Evolutionary conservation across 129 eudicot species (phyloP).

Genomic region (Oenanthe sinensis): DNA sequence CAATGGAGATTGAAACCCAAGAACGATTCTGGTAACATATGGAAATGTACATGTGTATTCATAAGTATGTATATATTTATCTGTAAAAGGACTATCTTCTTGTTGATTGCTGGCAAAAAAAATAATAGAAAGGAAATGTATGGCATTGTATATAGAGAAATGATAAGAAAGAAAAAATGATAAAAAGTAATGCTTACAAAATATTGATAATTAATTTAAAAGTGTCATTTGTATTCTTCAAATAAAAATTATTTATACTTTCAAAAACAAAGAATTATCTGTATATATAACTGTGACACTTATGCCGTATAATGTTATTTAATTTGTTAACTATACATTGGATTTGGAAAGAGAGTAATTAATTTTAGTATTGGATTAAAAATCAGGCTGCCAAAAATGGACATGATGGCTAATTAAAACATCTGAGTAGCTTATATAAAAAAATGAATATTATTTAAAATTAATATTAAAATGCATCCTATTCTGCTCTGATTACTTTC

Average conservation of each 20-base stretch:
- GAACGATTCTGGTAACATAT: background rate
- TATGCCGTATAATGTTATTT: background rate
- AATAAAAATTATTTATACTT: background rate
- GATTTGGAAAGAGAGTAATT: background rate
- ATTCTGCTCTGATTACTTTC: background rate
- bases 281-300: background rate
- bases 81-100: background rate
- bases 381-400: background rate
- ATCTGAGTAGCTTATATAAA: too few relatives aligned
- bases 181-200: background rate
- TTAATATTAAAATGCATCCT: background rate
- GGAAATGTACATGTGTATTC: background rate
- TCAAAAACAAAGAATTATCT: background rate
- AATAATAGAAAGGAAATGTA: background rate
- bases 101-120: background rate
- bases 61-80: background rate
- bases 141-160: background rate
- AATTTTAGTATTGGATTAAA: too few relatives aligned
- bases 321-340: background rate
- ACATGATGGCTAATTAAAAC: background rate
- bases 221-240: background rate
- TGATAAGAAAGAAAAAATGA: background rate
- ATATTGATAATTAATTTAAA: too few relatives aligned
- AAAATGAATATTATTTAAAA: too few relatives aligned
- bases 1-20: background rate